Evolutionary conservation across 176 grass and related monocot species (phyloP).

Genomic region (Sorghum bicolor): Sorghum_bicolor_NCBIv3 NC_012872.2:68341001-68341500

Average conservation of each 20-base stretch:
- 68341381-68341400: neutral
- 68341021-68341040: too few relatives aligned
- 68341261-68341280: neutral
- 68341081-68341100: too few relatives aligned
- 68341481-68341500: neutral
- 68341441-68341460: neutral
- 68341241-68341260: neutral
- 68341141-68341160: too few relatives aligned
- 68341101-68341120: too few relatives aligned
- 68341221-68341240: neutral
- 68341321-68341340: neutral
- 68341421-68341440: neutral
- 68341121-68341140: too few relatives aligned
- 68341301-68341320: neutral
- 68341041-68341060: too few relatives aligned
- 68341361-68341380: neutral
- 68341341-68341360: neutral
- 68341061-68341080: too few relatives aligned
- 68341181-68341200: neutral
- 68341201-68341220: neutral
- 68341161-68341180: too few relatives aligned
- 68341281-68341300: neutral
- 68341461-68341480: neutral
- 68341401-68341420: neutral
- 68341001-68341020: neutral